Evolutionary conservation across 371 early-diverging fungal genomes (phyloP).

Genomic region (Lichtheimia ramosa): DNA sequence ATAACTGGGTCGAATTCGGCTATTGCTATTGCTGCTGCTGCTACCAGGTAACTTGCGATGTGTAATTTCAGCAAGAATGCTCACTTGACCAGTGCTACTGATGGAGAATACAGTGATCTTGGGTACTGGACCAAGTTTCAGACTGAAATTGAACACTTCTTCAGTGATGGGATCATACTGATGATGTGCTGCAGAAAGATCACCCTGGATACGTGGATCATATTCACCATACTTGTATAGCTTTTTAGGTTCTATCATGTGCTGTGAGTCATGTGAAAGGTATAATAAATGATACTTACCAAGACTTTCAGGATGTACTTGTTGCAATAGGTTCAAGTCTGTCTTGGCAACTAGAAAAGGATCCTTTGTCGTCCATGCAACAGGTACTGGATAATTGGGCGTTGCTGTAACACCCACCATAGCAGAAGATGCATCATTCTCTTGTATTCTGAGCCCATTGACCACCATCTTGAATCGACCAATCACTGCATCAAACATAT

Average conservation of each 20-base stretch:
- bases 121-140: conserved; percentile 4
- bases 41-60: conserved; percentile 18
- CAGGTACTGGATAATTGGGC: conserved; percentile 46
- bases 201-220: conserved; percentile 42
- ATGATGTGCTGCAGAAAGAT: conserved; percentile 62
- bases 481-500: conserved; percentile 1
- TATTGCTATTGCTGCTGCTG: background rate
- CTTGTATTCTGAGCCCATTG: background rate
- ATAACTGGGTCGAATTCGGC: conserved; percentile 25
- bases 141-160: conserved; percentile 51
- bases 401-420: conserved; percentile 59
- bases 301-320: conserved; percentile 62
- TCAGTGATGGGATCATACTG: conserved; percentile 53
- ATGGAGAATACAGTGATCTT: conserved; percentile 13
- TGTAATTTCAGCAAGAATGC: conserved; percentile 45
- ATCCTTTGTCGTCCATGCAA: background rate
- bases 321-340: conserved; percentile 58
- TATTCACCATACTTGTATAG: conserved; percentile 49
- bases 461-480: conserved; percentile 2
- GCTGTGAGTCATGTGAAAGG: background rate
- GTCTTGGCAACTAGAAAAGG: conserved; percentile 53
- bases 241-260: conserved; percentile 37
- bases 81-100: conserved; percentile 14
- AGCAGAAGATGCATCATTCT: background rate
- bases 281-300: conserved; percentile 18